Evolutionary conservation across 495 filamentous ascomycete species (phyloP).

Genomic region (Neurospora sp.): DNA sequence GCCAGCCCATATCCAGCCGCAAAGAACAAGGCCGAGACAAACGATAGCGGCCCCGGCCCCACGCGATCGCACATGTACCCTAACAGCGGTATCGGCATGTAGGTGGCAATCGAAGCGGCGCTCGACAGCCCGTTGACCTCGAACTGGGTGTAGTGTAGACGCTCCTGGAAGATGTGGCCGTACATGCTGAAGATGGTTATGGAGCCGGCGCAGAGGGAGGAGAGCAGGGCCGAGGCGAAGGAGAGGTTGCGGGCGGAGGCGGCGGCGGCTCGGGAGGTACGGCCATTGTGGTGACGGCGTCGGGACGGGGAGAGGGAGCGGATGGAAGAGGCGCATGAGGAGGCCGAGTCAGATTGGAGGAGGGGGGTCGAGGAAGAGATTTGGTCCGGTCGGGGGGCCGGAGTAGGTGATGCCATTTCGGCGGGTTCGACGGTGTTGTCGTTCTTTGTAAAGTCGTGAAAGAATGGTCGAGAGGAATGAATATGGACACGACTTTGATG

Average conservation of each 20-base stretch:
- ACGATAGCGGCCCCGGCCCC: slow-evolving; percentile 62
- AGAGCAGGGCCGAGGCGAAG: slow-evolving; percentile 30
- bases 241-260: slow-evolving; percentile 25
- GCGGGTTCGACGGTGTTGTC: slow-evolving; percentile 3
- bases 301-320: slow-evolving; percentile 23
- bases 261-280: slow-evolving; percentile 11
- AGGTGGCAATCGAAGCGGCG: slow-evolving; percentile 74
- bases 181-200: slow-evolving; percentile 87
- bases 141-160: slow-evolving; percentile 76
- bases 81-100: slow-evolving; percentile 78
- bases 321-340: slow-evolving; percentile 23
- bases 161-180: slow-evolving; percentile 73
- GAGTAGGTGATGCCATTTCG: slow-evolving; percentile 1
- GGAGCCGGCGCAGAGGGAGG: slow-evolving; percentile 66
- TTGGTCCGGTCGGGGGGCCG: slow-evolving; percentile 6
- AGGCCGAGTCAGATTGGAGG: slow-evolving; percentile 22
- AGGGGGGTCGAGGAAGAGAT: slow-evolving; percentile 11
- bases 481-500: neutral
- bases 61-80: slow-evolving; percentile 85
- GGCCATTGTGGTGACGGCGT: slow-evolving; percentile 8
- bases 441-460: neutral
- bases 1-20: slow-evolving; percentile 75
- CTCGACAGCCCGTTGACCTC: slow-evolving; percentile 85
- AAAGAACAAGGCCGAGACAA: slow-evolving; percentile 64
- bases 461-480: neutral